These are phyloP conservation scores for Noccaea caerulescens DNA, from an alignment of 345 rosid genomes.

Conservation along the genomic window DNA sequence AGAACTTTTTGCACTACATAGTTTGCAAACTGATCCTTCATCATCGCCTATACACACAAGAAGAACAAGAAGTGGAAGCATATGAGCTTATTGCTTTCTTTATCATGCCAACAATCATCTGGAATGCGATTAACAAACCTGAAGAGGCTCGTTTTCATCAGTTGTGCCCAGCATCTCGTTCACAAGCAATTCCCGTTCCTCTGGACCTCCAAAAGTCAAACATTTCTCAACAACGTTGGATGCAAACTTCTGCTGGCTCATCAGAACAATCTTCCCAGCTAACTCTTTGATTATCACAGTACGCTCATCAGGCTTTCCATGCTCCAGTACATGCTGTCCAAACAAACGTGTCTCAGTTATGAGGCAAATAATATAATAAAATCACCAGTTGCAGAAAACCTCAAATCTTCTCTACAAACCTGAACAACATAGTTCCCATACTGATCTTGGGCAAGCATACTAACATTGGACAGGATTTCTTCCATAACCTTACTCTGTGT, in stretches of 20 bases:
- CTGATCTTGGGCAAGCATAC: slow-evolving; percentile 95
- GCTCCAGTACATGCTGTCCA: slow-evolving; percentile 91
- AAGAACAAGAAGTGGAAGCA: slow-evolving; percentile 7
- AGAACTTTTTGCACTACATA: slow-evolving; percentile 97
- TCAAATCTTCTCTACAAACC: slow-evolving; percentile 53
- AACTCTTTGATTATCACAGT: slow-evolving; percentile 70
- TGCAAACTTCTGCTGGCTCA: slow-evolving; percentile 99
- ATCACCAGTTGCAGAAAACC: neutral
- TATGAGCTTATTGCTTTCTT: neutral
- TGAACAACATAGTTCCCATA: slow-evolving; percentile 98
- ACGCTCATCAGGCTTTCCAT: slow-evolving; percentile 89
- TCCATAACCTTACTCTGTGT: slow-evolving; percentile 93
- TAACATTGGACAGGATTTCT: slow-evolving; percentile 75
- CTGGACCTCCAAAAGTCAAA: slow-evolving; percentile 73
- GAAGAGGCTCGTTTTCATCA: slow-evolving; percentile 98
- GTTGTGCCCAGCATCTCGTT: slow-evolving; percentile 97
- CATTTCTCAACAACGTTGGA: slow-evolving; percentile 97
- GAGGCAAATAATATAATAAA: neutral
- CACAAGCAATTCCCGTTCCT: slow-evolving; percentile 75
- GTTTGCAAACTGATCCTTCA: slow-evolving; percentile 99
- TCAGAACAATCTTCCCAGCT: slow-evolving; percentile 85
- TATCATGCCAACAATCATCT: neutral
- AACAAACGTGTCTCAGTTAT: neutral
- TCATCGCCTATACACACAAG: slow-evolving; percentile 67
- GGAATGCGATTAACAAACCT: slow-evolving; percentile 54